Conservation (phyloP, 192 early-diverging fungal genomes). For the Phycomyces blakesleeanus region DNA sequence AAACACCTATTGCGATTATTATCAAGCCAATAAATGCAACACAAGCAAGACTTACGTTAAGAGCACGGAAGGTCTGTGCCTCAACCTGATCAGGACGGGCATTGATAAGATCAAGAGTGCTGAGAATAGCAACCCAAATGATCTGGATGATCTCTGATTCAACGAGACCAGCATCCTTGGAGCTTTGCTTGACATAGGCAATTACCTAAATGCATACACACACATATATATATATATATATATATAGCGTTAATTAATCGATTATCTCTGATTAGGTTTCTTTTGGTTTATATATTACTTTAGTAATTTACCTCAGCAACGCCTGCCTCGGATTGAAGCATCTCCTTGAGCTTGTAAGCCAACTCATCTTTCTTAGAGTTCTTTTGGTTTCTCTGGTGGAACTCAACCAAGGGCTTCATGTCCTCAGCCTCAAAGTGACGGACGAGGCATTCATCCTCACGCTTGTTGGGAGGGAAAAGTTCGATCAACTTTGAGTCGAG, state of each 20-base stretch:
- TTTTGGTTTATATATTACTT: no score
- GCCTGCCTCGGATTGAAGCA: constrained; percentile 54
- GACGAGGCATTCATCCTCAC: constrained; percentile 81
- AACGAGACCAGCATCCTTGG: constrained; percentile 64
- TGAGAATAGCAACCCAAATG: constrained; percentile 80
- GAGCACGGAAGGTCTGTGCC: constrained; percentile 56
- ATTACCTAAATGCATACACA: constrained; percentile 46
- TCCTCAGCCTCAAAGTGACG: constrained; percentile 93
- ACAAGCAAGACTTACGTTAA: constrained; percentile 38
- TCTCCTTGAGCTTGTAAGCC: constrained; percentile 41
- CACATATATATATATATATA: no score
- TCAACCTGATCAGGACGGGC: constrained; percentile 84
- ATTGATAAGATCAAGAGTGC: constrained; percentile 72
- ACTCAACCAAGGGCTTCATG: constrained; percentile 82
- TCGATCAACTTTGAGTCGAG: constrained; percentile 75
- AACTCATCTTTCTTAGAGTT: constrained; percentile 56
- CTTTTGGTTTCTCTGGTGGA: constrained; percentile 71
- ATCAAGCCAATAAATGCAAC: no score
- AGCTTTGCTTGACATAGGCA: constrained; percentile 59
- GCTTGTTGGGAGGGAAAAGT: constrained; percentile 91
- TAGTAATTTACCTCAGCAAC: constrained; percentile 58
- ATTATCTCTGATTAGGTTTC: no score
- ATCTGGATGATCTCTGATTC: constrained; percentile 75
- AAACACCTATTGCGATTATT: neutral
- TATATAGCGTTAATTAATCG: no score